These are phyloP conservation scores for Diaporthe citriasiana DNA, from an alignment of 2,329 filamentous ascomycete genomes.

Conservation along the genomic window DNA sequence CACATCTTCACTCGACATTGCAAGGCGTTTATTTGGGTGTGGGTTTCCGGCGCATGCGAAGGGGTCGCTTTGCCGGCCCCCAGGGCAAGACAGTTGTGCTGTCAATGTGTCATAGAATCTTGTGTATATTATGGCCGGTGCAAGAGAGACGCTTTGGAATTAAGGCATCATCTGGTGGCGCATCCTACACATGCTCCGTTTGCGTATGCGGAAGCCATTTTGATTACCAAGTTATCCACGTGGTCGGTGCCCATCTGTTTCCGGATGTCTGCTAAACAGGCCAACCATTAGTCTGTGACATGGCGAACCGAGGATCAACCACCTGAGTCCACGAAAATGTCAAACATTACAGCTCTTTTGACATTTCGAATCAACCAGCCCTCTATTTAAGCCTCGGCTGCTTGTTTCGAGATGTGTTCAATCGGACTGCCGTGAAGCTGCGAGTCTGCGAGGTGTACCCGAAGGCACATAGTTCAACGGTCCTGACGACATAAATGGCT, in stretches of 20 bases:
- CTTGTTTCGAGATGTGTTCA: too few species aligned
- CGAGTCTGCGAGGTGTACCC: neutral
- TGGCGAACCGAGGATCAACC: neutral
- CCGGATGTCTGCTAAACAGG: neutral
- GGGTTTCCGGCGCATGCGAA: conserved; percentile 22
- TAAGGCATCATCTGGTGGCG: neutral
- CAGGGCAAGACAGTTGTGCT: conserved; percentile 31
- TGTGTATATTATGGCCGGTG: conserved; percentile 35
- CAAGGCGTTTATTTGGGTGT: conserved; percentile 41
- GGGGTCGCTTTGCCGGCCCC: neutral
- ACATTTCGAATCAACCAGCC: neutral
- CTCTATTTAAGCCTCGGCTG: neutral
- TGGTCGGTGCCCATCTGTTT: neutral
- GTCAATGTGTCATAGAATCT: conserved; percentile 23
- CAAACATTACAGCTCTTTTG: too few species aligned
- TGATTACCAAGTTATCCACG: too few species aligned
- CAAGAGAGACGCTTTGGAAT: neutral
- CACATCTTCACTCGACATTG: conserved; percentile 42
- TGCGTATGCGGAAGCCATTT: neutral
- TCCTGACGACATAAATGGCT: neutral
- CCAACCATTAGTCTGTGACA: too few species aligned
- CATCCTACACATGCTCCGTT: too few species aligned
- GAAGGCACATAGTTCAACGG: neutral
- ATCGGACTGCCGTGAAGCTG: too few species aligned
- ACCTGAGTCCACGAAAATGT: too few species aligned